These are phyloP conservation scores for Pythium insidiosum DNA, from an alignment of 352 stramenopile species.

Conservation along the genomic window DNA sequence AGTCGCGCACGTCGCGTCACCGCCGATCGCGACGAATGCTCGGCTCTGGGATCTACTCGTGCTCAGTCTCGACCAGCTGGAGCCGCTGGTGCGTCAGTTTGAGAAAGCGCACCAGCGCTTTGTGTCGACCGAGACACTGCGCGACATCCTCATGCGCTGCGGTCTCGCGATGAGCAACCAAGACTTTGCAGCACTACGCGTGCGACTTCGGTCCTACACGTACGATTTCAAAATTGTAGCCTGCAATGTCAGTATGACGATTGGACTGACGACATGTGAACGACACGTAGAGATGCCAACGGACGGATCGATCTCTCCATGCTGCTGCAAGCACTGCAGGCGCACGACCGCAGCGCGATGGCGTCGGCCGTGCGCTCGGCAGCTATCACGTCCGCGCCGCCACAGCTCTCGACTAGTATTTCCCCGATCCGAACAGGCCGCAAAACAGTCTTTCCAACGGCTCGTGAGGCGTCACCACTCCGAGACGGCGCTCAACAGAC, in stretches of 20 bases:
- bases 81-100: constrained; percentile 46
- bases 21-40: constrained; percentile 19
- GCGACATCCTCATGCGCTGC: constrained; percentile 46
- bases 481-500: too few relatives aligned
- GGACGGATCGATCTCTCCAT: constrained; percentile 29
- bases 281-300: constrained; percentile 36
- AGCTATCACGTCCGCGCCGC: constrained; percentile 12
- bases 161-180: constrained; percentile 58
- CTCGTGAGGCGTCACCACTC: constrained; percentile 11
- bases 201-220: constrained; percentile 52
- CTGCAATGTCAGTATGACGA: too few relatives aligned
- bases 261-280: too few relatives aligned
- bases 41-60: constrained; percentile 62
- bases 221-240: too few relatives aligned
- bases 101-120: constrained; percentile 38
- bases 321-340: constrained; percentile 43
- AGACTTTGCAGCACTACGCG: constrained; percentile 56
- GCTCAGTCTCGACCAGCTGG: constrained; percentile 31
- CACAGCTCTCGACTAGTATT: constrained; percentile 14
- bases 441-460: constrained; percentile 34
- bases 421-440: constrained; percentile 55
- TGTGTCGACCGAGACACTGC: constrained; percentile 51
- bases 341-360: constrained; percentile 36
- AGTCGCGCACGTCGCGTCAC: constrained; percentile 31
- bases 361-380: constrained; percentile 13